Base-by-base conservation (phyloP, 2,329 filamentous ascomycete genomes). In the Metarhizium robertsii region DNA sequence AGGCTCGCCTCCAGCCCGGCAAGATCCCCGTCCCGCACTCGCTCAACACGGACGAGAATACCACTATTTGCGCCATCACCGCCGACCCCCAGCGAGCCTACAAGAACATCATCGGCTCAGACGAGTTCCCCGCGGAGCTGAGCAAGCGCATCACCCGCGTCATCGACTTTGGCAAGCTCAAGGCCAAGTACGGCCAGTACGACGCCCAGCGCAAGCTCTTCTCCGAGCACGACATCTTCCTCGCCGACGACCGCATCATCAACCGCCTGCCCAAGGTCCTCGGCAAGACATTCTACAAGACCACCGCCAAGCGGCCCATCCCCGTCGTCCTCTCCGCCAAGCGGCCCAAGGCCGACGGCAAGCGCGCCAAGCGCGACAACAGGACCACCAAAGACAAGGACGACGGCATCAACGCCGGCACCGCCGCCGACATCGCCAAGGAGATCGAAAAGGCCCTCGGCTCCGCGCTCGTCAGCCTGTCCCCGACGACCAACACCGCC, bases 231-330 rank as follows among this genome's bases (percentile, higher is more conserved):
- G 94, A 97, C 69, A 76, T 97, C 55, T 97, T 99, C 75, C 79
- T 99, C 56, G 92, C 88, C 53, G 94, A 99, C 69, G 89, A 96
- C 67, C 81, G 94, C 51, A 88, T 99, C 64, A 78, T 86, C 66
- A 85, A 81, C 68, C 75, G 78, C 32, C 79, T 97, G 57, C 90
- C 92, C 55, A 81, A 83, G 61, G 77, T 85, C 2, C 83, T 99
- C 13, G 94, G 92, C 64, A 97, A 96, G 76, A 87, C 87, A 2
- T 97, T 99, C 71, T 97, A 94, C 81, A 87, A 91, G 75, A 80
- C 75, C 55, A 89, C 86, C 3, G 73, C 75, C 60, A 97, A 97
- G 79, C 81, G 92, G 43, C 94, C 94, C 10, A 84, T 99, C 57
- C 92, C 94, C 30, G 81, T 97, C 42, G 77, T 80, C 47, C 79